phyloP scores from a whole-genome alignment of 1,284 basidiomycete species.

The Ustilago nuda region DNA sequence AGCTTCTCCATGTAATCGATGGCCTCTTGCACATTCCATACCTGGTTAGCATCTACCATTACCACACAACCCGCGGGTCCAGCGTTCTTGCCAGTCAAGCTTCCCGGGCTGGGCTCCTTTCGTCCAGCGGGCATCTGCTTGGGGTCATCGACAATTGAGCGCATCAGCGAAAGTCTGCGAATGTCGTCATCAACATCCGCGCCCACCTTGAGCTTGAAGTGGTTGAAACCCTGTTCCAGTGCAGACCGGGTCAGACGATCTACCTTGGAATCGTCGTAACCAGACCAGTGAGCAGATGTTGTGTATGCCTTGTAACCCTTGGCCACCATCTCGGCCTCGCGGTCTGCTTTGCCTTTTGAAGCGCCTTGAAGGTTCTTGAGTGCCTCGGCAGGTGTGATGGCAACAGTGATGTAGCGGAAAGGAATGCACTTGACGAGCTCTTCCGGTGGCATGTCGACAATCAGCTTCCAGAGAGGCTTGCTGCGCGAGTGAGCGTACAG shows the following conservation, averaged over 20 bases:
- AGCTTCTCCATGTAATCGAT: conserved; percentile 89
- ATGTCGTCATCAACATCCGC: conserved; percentile 83
- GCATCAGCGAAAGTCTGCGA: conserved; percentile 85
- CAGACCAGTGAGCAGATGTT: conserved; percentile 80
- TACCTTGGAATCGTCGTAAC: conserved; percentile 90
- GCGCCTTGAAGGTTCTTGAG: conserved; percentile 82
- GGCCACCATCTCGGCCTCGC: conserved; percentile 47
- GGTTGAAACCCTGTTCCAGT: conserved; percentile 76
- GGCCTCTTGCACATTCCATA: conserved; percentile 93
- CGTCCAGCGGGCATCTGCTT: conserved; percentile 51
- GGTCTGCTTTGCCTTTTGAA: conserved; percentile 79
- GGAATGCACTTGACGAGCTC: conserved; percentile 85
- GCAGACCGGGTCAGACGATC: conserved; percentile 86
- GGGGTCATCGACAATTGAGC: conserved; percentile 84
- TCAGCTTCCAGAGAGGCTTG: conserved; percentile 86
- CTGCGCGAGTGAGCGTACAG: conserved; percentile 80
- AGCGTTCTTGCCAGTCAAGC: conserved; percentile 80
- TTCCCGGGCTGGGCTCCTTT: conserved; percentile 28
- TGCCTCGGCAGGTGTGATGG: conserved; percentile 89
- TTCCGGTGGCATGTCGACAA: conserved; percentile 83
- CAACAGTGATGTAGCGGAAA: conserved; percentile 89
- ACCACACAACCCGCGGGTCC: conserved; percentile 91
- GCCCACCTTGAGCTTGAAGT: conserved; percentile 84
- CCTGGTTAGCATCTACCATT: conserved; percentile 97
- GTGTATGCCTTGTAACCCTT: conserved; percentile 91